phyloP scores from a whole-genome alignment of 345 rosid species.

The Excoecaria agallocha region DNA sequence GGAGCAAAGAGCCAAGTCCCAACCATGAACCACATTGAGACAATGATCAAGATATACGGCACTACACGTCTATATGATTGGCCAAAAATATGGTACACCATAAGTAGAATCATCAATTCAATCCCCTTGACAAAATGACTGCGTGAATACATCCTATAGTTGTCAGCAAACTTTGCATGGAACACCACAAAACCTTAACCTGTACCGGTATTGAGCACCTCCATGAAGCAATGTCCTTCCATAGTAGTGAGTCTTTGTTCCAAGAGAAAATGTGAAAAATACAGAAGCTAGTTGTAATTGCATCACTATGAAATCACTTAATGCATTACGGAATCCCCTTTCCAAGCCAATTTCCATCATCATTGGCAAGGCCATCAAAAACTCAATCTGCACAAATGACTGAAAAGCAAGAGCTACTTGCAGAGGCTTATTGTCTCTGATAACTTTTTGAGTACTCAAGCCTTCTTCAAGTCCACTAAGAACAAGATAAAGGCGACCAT shows the following conservation, averaged over 20 bases:
- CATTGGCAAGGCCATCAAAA: constrained; percentile 97
- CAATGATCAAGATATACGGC: constrained; percentile 83
- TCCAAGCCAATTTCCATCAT: constrained; percentile 98
- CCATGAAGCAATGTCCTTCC: constrained; percentile 97
- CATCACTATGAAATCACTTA: constrained; percentile 93
- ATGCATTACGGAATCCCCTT: constrained; percentile 90
- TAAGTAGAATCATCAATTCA: constrained; percentile 88
- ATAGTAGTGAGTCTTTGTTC: constrained; percentile 93
- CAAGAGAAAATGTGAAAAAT: constrained; percentile 96
- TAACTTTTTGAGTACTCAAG: constrained; percentile 58
- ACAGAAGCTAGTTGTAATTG: constrained; percentile 93
- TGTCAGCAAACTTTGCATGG: constrained; percentile 98
- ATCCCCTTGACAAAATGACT: constrained; percentile 98
- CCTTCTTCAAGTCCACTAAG: constrained; percentile 93
- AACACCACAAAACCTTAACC: constrained; percentile 98
- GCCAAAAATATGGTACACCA: constrained; percentile 84
- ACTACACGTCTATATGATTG: constrained; percentile 75
- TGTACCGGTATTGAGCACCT: constrained; percentile 92
- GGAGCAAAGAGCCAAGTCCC: constrained; percentile 99
- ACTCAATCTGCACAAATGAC: constrained; percentile 91
- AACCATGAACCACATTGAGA: constrained; percentile 99
- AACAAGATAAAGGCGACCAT: constrained; percentile 97
- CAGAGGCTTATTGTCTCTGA: constrained; percentile 88
- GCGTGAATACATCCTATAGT: constrained; percentile 90
- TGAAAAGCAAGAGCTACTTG: constrained; percentile 99